Evolutionary conservation across 1,139 yeast species (phyloP).

Genomic region (Pichia terricola): DNA sequence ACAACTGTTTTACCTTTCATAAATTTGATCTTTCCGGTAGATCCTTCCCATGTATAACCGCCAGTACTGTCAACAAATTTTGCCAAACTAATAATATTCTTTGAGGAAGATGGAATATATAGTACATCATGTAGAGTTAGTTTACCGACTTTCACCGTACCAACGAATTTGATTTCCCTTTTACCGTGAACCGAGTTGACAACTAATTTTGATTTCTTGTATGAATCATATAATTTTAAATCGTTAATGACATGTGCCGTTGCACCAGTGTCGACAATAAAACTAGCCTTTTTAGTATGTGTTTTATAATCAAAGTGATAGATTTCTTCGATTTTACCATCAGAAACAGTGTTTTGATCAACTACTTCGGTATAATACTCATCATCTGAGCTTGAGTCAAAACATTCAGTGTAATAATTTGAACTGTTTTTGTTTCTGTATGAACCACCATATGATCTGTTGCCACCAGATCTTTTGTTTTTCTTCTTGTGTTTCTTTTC

Average conservation of each 20-base stretch:
- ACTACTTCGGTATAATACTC: no score
- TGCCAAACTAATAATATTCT: no score
- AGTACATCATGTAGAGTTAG: no score
- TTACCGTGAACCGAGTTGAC: neutral
- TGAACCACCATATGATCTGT: neutral
- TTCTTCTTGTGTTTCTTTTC: neutral
- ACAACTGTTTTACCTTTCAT: no score
- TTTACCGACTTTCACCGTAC: no score
- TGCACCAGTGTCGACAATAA: slow-evolving; percentile 1
- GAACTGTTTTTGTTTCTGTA: neutral
- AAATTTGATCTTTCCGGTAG: no score
- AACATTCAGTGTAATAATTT: no score
- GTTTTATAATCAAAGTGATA: neutral
- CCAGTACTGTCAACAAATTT: no score
- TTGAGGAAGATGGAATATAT: no score
- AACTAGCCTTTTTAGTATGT: neutral
- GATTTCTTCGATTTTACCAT: neutral
- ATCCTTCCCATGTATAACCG: no score
- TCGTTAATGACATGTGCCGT: slow-evolving; percentile 1
- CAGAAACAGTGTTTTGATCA: neutral
- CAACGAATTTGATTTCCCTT: no score
- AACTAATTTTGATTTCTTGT: neutral
- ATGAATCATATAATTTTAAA: neutral
- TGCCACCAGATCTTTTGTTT: neutral
- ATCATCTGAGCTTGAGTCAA: no score